phyloP scores from a whole-genome alignment of 129 eudicot genomes.

The Flaveria robusta region DNA sequence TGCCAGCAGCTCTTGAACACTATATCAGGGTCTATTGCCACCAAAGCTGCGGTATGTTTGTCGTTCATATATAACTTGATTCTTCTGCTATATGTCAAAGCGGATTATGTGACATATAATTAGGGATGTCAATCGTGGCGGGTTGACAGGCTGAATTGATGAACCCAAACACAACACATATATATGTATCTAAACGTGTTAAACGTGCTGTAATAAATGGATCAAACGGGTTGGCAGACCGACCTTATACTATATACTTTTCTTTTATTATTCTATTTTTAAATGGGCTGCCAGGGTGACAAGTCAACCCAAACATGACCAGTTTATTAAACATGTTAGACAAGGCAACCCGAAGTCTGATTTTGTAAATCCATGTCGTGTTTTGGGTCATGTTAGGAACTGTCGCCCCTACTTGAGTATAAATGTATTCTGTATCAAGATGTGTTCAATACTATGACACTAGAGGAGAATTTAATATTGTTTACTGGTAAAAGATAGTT shows the following conservation, averaged over 20 bases:
- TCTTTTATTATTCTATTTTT: not conserved
- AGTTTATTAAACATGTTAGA: not conserved
- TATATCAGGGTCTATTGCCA: conserved; percentile 66
- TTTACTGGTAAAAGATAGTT: not conserved
- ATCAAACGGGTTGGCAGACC: not conserved
- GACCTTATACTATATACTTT: not conserved
- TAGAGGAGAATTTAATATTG: not conserved
- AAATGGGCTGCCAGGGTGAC: not conserved
- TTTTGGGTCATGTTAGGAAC: not conserved
- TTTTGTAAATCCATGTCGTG: not conserved
- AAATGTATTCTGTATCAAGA: not conserved
- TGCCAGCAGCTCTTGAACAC: conserved; percentile 94
- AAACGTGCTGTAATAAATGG: not conserved
- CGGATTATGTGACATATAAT: not conserved
- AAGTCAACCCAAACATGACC: not conserved
- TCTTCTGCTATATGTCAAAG: conserved; percentile 1
- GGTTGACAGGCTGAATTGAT: not conserved
- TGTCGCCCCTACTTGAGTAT: not conserved
- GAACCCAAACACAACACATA: not conserved
- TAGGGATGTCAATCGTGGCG: not conserved
- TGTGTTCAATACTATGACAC: not conserved
- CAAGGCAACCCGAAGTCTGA: not conserved
- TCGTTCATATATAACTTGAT: not conserved
- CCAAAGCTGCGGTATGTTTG: conserved; percentile 69
- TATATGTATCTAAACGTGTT: not conserved